These are phyloP conservation scores for Thyridium curvatum DNA, from an alignment of 2,329 filamentous ascomycete species.

Conservation along the genomic window DNA sequence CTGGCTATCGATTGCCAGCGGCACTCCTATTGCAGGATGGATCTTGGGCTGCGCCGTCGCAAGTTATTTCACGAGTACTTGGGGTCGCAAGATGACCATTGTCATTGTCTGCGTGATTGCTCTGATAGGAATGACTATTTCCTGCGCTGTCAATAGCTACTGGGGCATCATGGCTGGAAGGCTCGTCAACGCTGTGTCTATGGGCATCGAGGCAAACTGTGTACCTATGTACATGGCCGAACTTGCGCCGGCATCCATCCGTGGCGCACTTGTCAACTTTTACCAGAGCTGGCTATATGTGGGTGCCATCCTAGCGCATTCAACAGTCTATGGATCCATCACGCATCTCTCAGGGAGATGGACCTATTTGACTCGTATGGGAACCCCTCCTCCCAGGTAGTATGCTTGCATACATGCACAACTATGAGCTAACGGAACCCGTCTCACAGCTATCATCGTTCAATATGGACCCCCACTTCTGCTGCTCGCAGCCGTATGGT, in stretches of 20 bases:
- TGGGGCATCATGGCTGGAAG: slow-evolving; percentile 7
- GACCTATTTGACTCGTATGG: no score
- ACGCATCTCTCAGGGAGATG: no score
- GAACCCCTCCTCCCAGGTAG: no score
- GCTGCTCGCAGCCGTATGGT: not conserved
- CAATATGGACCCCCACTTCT: not conserved
- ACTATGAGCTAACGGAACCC: no score
- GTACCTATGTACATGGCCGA: slow-evolving; percentile 11
- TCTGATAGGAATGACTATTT: slow-evolving; percentile 3
- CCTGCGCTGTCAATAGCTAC: slow-evolving; percentile 5
- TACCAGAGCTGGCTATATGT: slow-evolving; percentile 7
- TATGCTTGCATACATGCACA: no score
- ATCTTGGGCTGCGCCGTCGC: slow-evolving; percentile 4
- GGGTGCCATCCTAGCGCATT: slow-evolving; percentile 5
- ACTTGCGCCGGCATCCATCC: slow-evolving; percentile 7
- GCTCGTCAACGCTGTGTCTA: slow-evolving; percentile 5
- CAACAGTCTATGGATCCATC: slow-evolving; percentile 4
- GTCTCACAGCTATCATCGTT: slow-evolving; percentile 1
- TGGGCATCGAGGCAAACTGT: slow-evolving; percentile 5
- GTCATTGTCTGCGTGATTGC: slow-evolving; percentile 3
- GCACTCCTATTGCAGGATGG: slow-evolving; percentile 3
- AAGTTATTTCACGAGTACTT: not conserved
- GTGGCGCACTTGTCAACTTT: slow-evolving; percentile 9
- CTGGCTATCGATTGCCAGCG: slow-evolving; percentile 2
- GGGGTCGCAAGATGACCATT: slow-evolving; percentile 4